phyloP scores from a whole-genome alignment of 306 rosid species.

The Vigna reflexopilosa region DNA sequence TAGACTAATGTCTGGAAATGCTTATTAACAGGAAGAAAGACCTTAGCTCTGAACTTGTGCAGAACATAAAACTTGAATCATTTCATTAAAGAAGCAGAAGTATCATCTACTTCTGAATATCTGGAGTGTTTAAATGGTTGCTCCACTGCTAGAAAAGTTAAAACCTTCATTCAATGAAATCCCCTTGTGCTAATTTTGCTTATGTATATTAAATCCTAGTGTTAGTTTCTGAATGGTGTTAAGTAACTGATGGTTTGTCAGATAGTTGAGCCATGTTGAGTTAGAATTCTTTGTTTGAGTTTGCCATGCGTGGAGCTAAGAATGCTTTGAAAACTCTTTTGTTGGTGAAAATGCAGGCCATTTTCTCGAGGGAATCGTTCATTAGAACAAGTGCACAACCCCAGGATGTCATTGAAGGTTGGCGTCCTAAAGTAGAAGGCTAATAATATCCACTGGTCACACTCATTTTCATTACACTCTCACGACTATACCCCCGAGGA shows the following conservation, averaged over 20 bases:
- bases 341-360: slow-evolving; percentile 56
- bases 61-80: slow-evolving; percentile 1
- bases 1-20: slow-evolving; percentile 1
- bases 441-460: slow-evolving; percentile 39
- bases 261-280: slow-evolving; percentile 13
- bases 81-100: slow-evolving; percentile 1
- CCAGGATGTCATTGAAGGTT: slow-evolving; percentile 89
- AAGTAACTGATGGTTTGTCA: background rate
- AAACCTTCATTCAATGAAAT: background rate
- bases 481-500: background rate
- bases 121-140: background rate
- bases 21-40: background rate
- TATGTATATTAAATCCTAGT: background rate
- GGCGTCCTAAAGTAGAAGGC: slow-evolving; percentile 93
- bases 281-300: background rate
- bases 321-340: slow-evolving; percentile 10
- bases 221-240: slow-evolving; percentile 24
- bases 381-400: slow-evolving; percentile 72
- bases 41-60: slow-evolving; percentile 13
- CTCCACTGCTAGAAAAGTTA: background rate
- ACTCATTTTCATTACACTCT: background rate
- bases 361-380: slow-evolving; percentile 85
- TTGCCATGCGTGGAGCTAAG: slow-evolving; percentile 2
- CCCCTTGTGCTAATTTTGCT: slow-evolving; percentile 2
- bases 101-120: background rate